Percentiles rank a stretch among this genome's conserved stretches.
Evolutionary conservation across 139 green algal species (phyloP).

Genomic region (Ostreobium quekettii): DNA sequence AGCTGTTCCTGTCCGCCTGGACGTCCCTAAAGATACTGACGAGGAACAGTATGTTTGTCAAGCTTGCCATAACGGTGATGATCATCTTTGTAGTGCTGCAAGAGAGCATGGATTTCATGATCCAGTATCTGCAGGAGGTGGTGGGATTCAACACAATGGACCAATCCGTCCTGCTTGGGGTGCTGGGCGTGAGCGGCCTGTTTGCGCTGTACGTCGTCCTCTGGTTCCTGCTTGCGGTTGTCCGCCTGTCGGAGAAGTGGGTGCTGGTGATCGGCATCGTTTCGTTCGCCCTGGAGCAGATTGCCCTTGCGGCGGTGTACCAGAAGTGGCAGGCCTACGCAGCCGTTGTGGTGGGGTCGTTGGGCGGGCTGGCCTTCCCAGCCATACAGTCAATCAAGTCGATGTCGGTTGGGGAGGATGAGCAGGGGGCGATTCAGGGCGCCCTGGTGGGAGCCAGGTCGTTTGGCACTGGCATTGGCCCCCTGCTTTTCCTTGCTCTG

Average conservation of each 20-base stretch:
- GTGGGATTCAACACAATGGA: neutral
- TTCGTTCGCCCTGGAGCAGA: neutral
- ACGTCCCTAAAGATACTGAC: constrained; percentile 3
- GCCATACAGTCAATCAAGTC: constrained; percentile 13
- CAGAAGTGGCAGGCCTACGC: neutral
- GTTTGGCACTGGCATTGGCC: constrained; percentile 4
- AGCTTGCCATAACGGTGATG: neutral
- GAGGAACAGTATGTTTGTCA: neutral
- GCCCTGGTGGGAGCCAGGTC: neutral
- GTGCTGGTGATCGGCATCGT: constrained; percentile 4
- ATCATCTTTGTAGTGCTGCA: constrained; percentile 24
- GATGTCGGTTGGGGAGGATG: neutral
- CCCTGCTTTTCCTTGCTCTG: constrained; percentile 4
- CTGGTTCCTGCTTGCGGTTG: neutral
- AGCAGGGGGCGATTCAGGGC: constrained; percentile 20
- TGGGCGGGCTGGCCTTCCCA: neutral
- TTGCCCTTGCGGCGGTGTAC: neutral
- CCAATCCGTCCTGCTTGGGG: neutral
- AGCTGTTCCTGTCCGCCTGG: neutral
- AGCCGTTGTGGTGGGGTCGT: neutral
- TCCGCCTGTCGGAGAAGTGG: constrained; percentile 1
- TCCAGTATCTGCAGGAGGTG: constrained; percentile 12
- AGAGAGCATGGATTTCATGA: constrained; percentile 1
- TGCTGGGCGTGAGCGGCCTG: neutral
- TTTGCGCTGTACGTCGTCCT: neutral